Conservation (phyloP, 345 rosid genomes). For the Viola odorata region DNA sequence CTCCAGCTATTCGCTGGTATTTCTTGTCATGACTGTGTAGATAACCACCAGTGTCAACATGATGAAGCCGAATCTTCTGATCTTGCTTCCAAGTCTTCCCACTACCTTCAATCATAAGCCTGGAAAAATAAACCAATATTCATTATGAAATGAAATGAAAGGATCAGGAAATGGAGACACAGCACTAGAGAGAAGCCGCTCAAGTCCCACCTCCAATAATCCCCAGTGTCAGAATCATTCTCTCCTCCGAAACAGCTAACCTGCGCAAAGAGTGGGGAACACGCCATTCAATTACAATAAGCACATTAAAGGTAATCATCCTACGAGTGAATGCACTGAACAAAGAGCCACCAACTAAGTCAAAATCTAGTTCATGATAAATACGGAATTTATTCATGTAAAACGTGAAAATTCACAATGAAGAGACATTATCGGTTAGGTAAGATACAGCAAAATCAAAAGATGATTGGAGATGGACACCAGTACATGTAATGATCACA, state of each 20-base stretch:
- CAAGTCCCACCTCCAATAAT: constrained; percentile 73
- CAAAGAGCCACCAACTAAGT: too few species aligned
- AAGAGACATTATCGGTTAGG: too few species aligned
- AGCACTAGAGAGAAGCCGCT: background rate
- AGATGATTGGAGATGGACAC: too few species aligned
- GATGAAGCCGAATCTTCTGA: constrained; percentile 87
- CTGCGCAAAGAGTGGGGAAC: constrained; percentile 26
- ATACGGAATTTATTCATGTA: background rate
- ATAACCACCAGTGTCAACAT: constrained; percentile 89
- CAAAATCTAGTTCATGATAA: too few species aligned
- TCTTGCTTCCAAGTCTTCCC: constrained; percentile 96
- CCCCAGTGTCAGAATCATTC: constrained; percentile 87
- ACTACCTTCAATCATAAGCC: constrained; percentile 84
- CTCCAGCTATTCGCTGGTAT: constrained; percentile 95
- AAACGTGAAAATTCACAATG: too few species aligned
- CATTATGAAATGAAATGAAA: constrained; percentile 12
- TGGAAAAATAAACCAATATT: constrained; percentile 19
- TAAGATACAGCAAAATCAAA: too few species aligned
- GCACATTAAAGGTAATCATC: background rate
- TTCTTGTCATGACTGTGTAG: constrained; percentile 97
- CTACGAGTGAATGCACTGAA: background rate
- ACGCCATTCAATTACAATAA: background rate
- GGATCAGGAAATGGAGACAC: background rate
- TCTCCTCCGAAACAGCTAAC: constrained; percentile 98
- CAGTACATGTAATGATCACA: too few species aligned